Evolutionary conservation across 1,284 basidiomycete species (phyloP).

Genomic region (Apiotrichum akiyoshidainum): DNA sequence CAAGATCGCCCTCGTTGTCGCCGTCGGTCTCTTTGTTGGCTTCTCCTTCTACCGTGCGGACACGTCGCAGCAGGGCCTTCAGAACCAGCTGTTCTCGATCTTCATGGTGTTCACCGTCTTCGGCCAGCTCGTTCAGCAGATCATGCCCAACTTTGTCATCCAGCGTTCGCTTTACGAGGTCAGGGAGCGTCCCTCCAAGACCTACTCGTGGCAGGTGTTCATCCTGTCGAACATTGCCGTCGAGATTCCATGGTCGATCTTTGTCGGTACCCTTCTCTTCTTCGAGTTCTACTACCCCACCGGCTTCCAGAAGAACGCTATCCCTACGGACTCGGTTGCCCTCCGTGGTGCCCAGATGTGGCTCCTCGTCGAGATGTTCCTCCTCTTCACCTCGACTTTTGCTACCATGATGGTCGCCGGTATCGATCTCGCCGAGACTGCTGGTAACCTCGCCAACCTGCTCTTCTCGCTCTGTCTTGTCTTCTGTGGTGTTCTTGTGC

Average conservation of each 20-base stretch:
- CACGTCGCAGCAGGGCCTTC: conserved; percentile 66
- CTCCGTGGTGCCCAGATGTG: conserved; percentile 48
- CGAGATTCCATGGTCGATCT: conserved; percentile 52
- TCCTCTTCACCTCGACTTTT: conserved; percentile 52
- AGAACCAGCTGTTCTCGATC: conserved; percentile 71
- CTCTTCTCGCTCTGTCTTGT: conserved; percentile 53
- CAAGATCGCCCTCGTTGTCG: conserved; percentile 58
- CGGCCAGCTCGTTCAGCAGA: conserved; percentile 51
- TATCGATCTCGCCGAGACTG: conserved; percentile 48
- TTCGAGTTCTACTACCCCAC: conserved; percentile 53
- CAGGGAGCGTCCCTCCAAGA: conserved; percentile 69
- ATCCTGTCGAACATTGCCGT: conserved; percentile 50
- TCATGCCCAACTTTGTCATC: conserved; percentile 53
- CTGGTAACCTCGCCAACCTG: conserved; percentile 51
- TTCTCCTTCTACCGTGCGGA: conserved; percentile 65
- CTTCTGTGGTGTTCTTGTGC: conserved; percentile 63
- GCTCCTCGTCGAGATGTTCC: conserved; percentile 44
- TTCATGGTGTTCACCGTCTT: conserved; percentile 53
- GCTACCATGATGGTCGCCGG: conserved; percentile 46
- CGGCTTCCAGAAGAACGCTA: conserved; percentile 49
- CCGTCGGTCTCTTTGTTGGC: conserved; percentile 53
- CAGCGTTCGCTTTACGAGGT: conserved; percentile 65
- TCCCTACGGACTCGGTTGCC: conserved; percentile 35
- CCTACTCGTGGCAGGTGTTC: conserved; percentile 78
- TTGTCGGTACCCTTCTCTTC: conserved; percentile 54